Evolutionary conservation across 2,329 filamentous ascomycete species (phyloP).

Genomic region (Fusarium sp.): DNA sequence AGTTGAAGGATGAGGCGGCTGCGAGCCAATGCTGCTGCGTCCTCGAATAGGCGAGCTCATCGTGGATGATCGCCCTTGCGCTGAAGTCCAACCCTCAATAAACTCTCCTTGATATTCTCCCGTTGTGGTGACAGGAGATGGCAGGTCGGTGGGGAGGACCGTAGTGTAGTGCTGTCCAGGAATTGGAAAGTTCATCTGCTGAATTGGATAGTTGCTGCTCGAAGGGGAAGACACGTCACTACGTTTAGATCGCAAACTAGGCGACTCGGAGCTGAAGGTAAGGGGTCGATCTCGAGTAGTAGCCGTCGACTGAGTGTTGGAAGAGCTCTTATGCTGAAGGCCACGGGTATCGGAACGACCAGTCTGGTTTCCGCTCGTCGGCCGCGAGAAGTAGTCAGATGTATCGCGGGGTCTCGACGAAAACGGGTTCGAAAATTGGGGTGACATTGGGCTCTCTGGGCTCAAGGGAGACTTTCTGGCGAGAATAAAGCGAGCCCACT

Average conservation of each 20-base stretch:
- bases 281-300: slow-evolving; percentile 57
- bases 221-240: slow-evolving; percentile 69
- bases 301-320: slow-evolving; percentile 57
- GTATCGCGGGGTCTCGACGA: slow-evolving; percentile 52
- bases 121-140: slow-evolving; percentile 62
- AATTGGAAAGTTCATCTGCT: slow-evolving; percentile 51
- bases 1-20: slow-evolving; percentile 51
- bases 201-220: slow-evolving; percentile 55
- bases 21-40: slow-evolving; percentile 63
- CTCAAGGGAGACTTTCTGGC: slow-evolving; percentile 55
- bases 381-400: slow-evolving; percentile 54
- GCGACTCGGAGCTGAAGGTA: slow-evolving; percentile 64
- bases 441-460: slow-evolving; percentile 62
- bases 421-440: slow-evolving; percentile 64
- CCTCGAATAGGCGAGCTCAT: slow-evolving; percentile 64
- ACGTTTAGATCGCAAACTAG: slow-evolving; percentile 66
- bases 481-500: slow-evolving; percentile 66
- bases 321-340: slow-evolving; percentile 59
- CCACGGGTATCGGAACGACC: slow-evolving; percentile 46
- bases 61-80: slow-evolving; percentile 65
- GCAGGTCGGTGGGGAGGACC: slow-evolving; percentile 62
- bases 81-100: slow-evolving; percentile 67
- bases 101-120: slow-evolving; percentile 64
- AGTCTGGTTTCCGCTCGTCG: slow-evolving; percentile 54
- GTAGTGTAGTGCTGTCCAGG: slow-evolving; percentile 60